Evolutionary conservation across 139 green algal species (phyloP).

Genomic region (Picochlorum sp.): DNA sequence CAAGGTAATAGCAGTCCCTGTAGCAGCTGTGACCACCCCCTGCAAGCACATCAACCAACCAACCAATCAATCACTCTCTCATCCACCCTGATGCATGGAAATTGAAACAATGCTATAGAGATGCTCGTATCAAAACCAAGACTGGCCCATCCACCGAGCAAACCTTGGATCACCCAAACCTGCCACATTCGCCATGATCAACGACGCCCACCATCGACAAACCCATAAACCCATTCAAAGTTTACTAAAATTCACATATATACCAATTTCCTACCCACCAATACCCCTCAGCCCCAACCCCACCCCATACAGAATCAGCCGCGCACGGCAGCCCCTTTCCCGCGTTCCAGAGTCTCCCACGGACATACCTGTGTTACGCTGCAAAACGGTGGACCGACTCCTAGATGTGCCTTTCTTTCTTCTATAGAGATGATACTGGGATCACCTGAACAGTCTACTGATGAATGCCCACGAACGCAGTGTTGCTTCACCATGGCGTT

Average conservation of each 20-base stretch:
- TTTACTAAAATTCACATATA: too few species aligned
- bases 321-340: neutral
- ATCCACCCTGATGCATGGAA: neutral
- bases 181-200: too few species aligned
- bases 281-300: neutral
- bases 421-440: neutral
- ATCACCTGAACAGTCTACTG: neutral
- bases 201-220: too few species aligned
- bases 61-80: neutral
- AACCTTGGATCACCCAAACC: too few species aligned
- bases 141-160: too few species aligned
- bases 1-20: slow-evolving; percentile 25
- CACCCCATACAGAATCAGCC: slow-evolving; percentile 3
- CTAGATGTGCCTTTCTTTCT: neutral
- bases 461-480: neutral
- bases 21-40: slow-evolving; percentile 32
- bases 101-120: too few species aligned
- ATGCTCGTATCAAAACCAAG: too few species aligned
- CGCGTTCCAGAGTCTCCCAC: neutral
- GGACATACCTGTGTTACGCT: neutral
- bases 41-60: slow-evolving; percentile 9
- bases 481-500: slow-evolving; percentile 1
- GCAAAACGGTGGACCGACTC: neutral
- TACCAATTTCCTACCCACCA: neutral
- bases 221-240: too few species aligned